Evolutionary conservation across 768 basidiomycete species (phyloP), one percentile per base, ranked within the genome.

Genomic region (Sarcodon sp.): DNA sequence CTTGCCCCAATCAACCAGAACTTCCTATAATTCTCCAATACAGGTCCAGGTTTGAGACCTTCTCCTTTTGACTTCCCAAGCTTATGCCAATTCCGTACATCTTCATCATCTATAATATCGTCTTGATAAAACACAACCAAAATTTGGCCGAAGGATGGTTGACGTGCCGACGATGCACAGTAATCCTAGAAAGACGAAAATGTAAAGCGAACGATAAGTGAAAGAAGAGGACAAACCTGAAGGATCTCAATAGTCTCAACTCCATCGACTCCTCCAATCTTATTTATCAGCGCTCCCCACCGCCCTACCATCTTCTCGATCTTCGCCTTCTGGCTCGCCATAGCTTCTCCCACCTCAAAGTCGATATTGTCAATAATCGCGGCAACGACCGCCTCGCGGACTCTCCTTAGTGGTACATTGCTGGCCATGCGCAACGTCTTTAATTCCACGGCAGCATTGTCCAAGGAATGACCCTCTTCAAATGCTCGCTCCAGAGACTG

Each of bases 401-500:
- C 92, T 45, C 80, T 72, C n/a, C 74, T 75, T 15, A 96, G 72
- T 9, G 87, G 77, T 27, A 97, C 94, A 57, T 97, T 98, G 57
- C 84, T 87, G 34, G 91, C 90, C 89, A 98, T 94, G 44, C 93
- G 86, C 41, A 99, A 75, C 39, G 94, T 96, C 68, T 94, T 91
- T 51, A 98, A 74, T 61, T 98, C 94, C 52, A 98, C 85, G 0
- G 87, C 74, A 1, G 92, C 91, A 62, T 96, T 91, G 55, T 94
- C 90, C 43, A 94, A 82, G 9, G 82, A 83, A 66, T 96, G 92
- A 2, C 76, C 83, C 64, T 99, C 94, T 7, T 80, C 73, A 62
- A 94, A 93, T 21, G 93, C 93, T 51, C 94, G 83, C 48, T 89
- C 87, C 45, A 99, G 75, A 15, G 90, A 91, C 52, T 83, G 82